phyloP scores from a whole-genome alignment of 2,329 filamentous ascomycete genomes.

The Paecilomyces sp. region DNA sequence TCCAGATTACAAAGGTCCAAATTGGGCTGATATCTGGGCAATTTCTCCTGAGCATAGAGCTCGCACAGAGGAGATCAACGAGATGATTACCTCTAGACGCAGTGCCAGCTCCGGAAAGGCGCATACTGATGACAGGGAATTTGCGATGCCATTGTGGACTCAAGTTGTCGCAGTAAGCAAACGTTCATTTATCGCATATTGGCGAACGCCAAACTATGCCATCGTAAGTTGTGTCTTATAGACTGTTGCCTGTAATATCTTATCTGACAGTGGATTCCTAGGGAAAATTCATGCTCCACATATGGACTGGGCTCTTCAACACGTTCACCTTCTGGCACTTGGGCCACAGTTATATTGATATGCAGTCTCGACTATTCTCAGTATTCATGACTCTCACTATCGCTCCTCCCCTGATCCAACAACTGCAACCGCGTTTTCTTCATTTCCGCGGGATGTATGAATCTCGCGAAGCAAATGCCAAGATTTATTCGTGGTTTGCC shows the following conservation, averaged over 20 bases:
- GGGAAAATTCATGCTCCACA: constrained; percentile 56
- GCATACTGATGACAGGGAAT: constrained; percentile 52
- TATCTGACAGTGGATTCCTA: constrained; percentile 20
- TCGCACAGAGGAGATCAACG: constrained; percentile 45
- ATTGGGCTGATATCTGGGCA: constrained; percentile 58
- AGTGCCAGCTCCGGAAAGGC: constrained; percentile 27
- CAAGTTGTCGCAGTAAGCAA: constrained; percentile 51
- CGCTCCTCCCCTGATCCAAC: constrained; percentile 65
- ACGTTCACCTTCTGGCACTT: constrained; percentile 64
- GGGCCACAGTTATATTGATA: constrained; percentile 51
- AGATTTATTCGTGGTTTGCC: constrained; percentile 71
- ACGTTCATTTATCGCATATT: constrained; percentile 56
- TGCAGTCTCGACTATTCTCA: constrained; percentile 66
- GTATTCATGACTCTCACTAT: constrained; percentile 73
- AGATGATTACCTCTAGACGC: constrained; percentile 43
- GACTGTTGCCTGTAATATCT: neutral
- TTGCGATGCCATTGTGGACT: constrained; percentile 51
- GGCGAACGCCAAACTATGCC: constrained; percentile 58
- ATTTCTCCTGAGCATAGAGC: constrained; percentile 43
- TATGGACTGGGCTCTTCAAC: constrained; percentile 60
- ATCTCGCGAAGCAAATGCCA: constrained; percentile 65
- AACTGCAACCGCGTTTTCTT: constrained; percentile 67
- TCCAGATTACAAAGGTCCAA: constrained; percentile 52
- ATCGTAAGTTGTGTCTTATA: constrained; percentile 18
- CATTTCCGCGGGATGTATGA: constrained; percentile 61